These are phyloP conservation scores for Apiospora hydei DNA, from an alignment of 2,329 filamentous ascomycete species.

Conservation along the genomic window DNA sequence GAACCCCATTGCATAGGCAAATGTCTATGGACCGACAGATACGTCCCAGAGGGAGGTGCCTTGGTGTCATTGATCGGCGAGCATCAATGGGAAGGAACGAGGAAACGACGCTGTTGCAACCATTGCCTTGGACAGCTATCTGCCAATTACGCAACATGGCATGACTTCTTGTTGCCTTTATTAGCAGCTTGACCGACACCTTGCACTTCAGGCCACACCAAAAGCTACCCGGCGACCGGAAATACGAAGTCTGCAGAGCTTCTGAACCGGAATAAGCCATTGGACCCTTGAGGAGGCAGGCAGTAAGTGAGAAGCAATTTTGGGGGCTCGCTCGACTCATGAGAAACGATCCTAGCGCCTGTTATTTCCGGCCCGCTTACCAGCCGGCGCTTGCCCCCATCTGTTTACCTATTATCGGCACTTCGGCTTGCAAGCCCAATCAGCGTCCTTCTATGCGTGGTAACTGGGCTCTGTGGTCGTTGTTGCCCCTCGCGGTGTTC, in stretches of 20 bases:
- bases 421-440: not conserved
- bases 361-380: constrained; percentile 6
- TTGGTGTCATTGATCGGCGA: not conserved
- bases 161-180: not conserved
- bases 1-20: not conserved
- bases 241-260: not conserved
- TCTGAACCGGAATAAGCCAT: not conserved
- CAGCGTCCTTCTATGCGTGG: not conserved
- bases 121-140: not conserved
- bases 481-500: not conserved
- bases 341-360: not conserved
- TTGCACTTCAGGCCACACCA: not conserved
- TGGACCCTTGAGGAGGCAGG: not conserved
- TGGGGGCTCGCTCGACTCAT: not conserved
- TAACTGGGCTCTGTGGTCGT: not conserved
- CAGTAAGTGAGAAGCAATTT: not conserved
- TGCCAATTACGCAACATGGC: not conserved
- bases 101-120: not conserved
- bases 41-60: not conserved
- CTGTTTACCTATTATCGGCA: not conserved
- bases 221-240: not conserved
- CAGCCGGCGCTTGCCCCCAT: constrained; percentile 6
- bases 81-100: not conserved
- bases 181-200: not conserved
- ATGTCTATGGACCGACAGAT: not conserved